Evolutionary conservation across 108 stramenopile genomes (phyloP).

Genomic region (Parietichytrium sp.): DNA sequence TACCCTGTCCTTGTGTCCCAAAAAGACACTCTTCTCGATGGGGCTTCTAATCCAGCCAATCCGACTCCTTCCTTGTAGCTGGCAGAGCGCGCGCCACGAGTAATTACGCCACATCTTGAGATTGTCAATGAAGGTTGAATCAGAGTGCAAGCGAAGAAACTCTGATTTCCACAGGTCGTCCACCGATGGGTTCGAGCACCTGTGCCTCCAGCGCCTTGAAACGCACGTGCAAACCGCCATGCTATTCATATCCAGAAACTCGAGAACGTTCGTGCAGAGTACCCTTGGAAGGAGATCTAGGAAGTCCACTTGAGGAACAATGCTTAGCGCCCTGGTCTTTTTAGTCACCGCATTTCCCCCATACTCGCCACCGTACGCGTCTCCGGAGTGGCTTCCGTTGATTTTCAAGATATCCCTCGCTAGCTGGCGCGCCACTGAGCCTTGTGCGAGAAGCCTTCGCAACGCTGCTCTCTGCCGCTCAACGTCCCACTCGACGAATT

Average conservation of each 20-base stretch:
- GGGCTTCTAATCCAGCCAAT: not conserved
- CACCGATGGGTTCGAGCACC: not conserved
- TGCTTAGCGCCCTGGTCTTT: not conserved
- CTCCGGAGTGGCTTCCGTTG: no score
- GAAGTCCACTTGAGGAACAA: conserved; percentile 5
- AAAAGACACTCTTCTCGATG: not conserved
- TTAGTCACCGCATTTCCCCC: not conserved
- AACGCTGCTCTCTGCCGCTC: no score
- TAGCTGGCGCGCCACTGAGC: no score
- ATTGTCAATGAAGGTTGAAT: not conserved
- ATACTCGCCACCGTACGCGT: no score
- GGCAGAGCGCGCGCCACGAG: conserved; percentile 4
- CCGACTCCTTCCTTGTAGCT: not conserved
- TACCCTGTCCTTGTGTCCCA: conserved; percentile 29
- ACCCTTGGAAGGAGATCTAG: not conserved
- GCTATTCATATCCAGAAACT: not conserved
- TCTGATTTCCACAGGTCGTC: conserved; percentile 4
- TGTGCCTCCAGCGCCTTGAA: not conserved
- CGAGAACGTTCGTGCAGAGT: not conserved
- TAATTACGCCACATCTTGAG: not conserved
- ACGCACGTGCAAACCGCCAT: not conserved
- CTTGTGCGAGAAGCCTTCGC: no score
- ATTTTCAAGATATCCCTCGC: no score
- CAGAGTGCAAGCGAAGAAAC: not conserved
- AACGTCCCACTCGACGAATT: no score